phyloP scores from a whole-genome alignment of 164 flowering plant genomes.

The Vitis rotundifolia region DNA sequence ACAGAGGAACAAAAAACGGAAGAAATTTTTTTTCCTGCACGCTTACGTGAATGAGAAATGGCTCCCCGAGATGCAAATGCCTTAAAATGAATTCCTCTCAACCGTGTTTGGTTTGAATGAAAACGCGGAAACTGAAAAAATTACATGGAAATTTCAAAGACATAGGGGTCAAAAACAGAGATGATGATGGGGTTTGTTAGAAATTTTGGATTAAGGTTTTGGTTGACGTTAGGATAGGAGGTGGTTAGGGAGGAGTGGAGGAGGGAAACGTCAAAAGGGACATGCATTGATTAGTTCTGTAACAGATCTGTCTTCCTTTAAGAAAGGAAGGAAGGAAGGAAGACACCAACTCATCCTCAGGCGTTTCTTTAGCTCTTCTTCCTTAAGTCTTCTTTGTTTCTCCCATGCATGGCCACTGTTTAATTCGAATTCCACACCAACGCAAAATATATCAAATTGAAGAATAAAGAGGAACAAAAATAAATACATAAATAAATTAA shows the following conservation, averaged over 20 bases:
- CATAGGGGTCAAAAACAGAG: conserved; percentile 5
- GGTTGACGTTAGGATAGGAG: conserved; percentile 14
- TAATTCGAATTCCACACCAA: no score
- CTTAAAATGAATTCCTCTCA: neutral
- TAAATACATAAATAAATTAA: no score
- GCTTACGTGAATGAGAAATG: no score
- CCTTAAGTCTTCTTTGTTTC: neutral
- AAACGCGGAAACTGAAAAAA: neutral
- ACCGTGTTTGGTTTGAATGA: conserved; percentile 8
- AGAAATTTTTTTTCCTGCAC: no score
- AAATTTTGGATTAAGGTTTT: neutral
- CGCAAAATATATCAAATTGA: no score
- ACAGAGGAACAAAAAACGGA: conserved; percentile 1
- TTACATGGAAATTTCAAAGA: conserved; percentile 12
- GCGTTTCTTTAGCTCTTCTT: conserved; percentile 9
- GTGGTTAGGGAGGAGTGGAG: conserved; percentile 25
- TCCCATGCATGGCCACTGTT: neutral
- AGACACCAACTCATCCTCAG: neutral
- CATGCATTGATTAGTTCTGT: conserved; percentile 10
- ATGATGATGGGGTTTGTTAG: conserved; percentile 1
- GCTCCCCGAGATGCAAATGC: no score
- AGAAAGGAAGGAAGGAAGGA: neutral
- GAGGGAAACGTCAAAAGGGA: conserved; percentile 8
- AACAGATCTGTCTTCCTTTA: conserved; percentile 18
- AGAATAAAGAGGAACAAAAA: no score